These are phyloP conservation scores for Cyanodermella asteris DNA, from an alignment of 2,329 filamentous ascomycete species.

Conservation along the genomic window DNA sequence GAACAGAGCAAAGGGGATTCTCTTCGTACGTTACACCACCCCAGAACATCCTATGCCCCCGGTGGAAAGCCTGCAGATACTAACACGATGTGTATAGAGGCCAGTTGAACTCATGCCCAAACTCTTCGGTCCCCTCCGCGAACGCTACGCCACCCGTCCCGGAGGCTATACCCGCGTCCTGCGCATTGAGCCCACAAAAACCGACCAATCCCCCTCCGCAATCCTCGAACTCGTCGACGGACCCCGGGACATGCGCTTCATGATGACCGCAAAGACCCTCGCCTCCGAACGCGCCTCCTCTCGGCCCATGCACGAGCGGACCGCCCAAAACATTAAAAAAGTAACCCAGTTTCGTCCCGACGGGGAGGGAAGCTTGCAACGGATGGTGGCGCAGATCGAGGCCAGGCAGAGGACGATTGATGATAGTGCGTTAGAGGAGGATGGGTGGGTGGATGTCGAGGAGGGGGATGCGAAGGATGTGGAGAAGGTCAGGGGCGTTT, in stretches of 20 bases:
- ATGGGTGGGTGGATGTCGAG: slow-evolving; percentile 14
- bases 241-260: slow-evolving; percentile 80
- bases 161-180: slow-evolving; percentile 92
- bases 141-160: slow-evolving; percentile 56
- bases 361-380: slow-evolving; percentile 46
- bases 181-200: slow-evolving; percentile 70
- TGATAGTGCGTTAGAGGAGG: slow-evolving; percentile 30
- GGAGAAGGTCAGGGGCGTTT: slow-evolving; percentile 5
- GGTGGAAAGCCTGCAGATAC: slow-evolving; percentile 3
- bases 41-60: no score
- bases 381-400: slow-evolving; percentile 27
- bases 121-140: slow-evolving; percentile 62
- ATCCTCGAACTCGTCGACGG: slow-evolving; percentile 92
- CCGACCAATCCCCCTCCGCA: slow-evolving; percentile 71
- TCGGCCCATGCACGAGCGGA: slow-evolving; percentile 44
- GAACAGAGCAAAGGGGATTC: slow-evolving; percentile 53
- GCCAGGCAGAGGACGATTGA: slow-evolving; percentile 5
- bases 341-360: slow-evolving; percentile 52
- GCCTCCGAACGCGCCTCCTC: slow-evolving; percentile 32
- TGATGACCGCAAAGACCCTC: slow-evolving; percentile 71
- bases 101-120: slow-evolving; percentile 49
- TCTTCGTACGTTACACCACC: slow-evolving; percentile 45
- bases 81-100: slow-evolving; percentile 1
- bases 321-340: slow-evolving; percentile 58
- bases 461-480: slow-evolving; percentile 12